A percentile compares a stretch with the other conserved stretches of the same genome.
Evolutionary conservation across 1,139 yeast genomes (phyloP).

Genomic region (Yamadazyma kanchanaburiensis): DNA sequence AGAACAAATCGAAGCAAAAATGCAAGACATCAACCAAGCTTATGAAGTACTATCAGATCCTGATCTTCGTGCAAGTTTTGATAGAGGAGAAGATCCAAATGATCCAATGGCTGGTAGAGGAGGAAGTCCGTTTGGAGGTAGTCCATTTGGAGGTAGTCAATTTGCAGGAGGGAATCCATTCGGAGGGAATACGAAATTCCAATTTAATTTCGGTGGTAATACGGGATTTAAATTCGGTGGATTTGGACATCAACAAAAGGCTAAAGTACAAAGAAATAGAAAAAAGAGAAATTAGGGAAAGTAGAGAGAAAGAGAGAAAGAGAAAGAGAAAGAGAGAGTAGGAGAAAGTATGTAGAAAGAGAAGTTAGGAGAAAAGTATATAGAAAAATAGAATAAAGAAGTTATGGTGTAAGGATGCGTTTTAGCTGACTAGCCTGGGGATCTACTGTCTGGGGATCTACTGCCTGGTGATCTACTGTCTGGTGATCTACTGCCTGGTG

Average conservation of each 20-base stretch:
- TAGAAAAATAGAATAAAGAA: no score
- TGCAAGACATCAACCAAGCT: slow-evolving; percentile 93
- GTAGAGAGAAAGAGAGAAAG: no score
- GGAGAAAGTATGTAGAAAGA: no score
- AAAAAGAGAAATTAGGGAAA: no score
- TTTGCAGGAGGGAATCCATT: slow-evolving; percentile 2
- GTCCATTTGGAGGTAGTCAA: slow-evolving; percentile 10
- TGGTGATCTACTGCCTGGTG: no score
- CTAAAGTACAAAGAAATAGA: slow-evolving; percentile 16
- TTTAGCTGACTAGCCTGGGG: no score
- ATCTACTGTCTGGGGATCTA: no score
- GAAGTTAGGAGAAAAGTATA: no score
- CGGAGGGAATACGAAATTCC: slow-evolving; percentile 10
- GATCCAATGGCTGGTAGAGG: slow-evolving; percentile 29
- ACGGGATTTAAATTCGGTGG: slow-evolving; percentile 18
- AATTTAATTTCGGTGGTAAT: slow-evolving; percentile 11
- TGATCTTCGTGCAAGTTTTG: slow-evolving; percentile 64
- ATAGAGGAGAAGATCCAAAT: slow-evolving; percentile 62
- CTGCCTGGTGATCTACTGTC: no score
- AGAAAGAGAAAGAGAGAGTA: no score
- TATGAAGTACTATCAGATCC: slow-evolving; percentile 78
- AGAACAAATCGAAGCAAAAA: slow-evolving; percentile 75
- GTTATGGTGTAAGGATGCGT: no score
- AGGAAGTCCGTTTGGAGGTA: slow-evolving; percentile 24
- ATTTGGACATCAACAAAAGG: slow-evolving; percentile 15